Conservation (phyloP, 352 stramenopile genomes). For the Paralagenidium karlingii region DNA sequence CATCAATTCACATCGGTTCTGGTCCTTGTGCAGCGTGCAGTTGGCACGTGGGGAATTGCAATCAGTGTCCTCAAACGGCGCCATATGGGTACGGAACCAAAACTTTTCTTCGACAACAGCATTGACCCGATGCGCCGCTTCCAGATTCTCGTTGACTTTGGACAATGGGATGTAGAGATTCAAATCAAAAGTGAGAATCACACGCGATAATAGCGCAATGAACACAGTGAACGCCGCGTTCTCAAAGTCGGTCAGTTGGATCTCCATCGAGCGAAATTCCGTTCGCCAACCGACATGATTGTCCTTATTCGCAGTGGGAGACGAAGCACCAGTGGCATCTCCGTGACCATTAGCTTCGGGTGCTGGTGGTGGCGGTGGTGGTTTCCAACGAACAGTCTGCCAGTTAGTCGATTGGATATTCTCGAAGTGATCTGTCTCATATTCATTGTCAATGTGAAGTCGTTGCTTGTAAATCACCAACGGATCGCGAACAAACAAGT, state of each 20-base stretch:
- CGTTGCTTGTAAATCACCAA: slow-evolving; percentile 92
- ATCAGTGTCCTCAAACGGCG: slow-evolving; percentile 66
- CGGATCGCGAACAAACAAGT: slow-evolving; percentile 98
- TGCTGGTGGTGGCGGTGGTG: slow-evolving; percentile 77
- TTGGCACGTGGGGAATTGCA: slow-evolving; percentile 17
- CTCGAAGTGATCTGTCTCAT: slow-evolving; percentile 95
- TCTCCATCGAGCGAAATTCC: slow-evolving; percentile 98
- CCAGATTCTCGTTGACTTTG: slow-evolving; percentile 98
- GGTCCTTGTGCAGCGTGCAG: slow-evolving; percentile 47
- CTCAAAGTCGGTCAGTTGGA: slow-evolving; percentile 99
- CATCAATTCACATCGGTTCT: slow-evolving; percentile 88
- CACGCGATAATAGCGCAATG: slow-evolving; percentile 93
- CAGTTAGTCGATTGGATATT: slow-evolving; percentile 99
- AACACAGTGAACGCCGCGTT: slow-evolving; percentile 99
- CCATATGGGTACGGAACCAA: slow-evolving; percentile 94
- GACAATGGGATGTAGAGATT: slow-evolving; percentile 99
- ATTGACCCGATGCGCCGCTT: slow-evolving; percentile 93
- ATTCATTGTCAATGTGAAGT: slow-evolving; percentile 69
- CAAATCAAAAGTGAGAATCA: slow-evolving; percentile 98
- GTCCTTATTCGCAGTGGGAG: slow-evolving; percentile 4
- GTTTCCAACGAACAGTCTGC: slow-evolving; percentile 99
- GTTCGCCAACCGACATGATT: slow-evolving; percentile 76
- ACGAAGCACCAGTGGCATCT: slow-evolving; percentile 10
- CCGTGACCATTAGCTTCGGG: no score
- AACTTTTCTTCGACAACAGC: slow-evolving; percentile 94